Base-by-base conservation (phyloP, 257 asterid species). In the Forsythia suspensa region DNA sequence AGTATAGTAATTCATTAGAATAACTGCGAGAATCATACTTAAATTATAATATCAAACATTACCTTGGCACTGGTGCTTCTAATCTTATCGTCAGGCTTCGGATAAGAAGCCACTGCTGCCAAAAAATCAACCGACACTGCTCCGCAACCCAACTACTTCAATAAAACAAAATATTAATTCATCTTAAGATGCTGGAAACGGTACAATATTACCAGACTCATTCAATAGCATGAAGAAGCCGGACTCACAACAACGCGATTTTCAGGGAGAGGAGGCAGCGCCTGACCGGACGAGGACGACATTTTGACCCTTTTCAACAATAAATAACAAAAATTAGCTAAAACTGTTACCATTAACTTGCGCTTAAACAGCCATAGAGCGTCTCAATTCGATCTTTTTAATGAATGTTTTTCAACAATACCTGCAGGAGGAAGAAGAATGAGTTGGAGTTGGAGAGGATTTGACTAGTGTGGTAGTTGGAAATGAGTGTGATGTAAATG, bases 81-180 rank as follows among this genome's bases (percentile, higher is more conserved):
- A 70, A 80, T 91, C 84, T 94, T 96, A 77, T 96, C 98, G 78
- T 96, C 98, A 61, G 99, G 99, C 34, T 86, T 87, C 11, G 99
- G 99, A 85, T 86, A 96, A 87, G 98, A 86, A 81, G 91, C 96
- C 79, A 96, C 97, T 3, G 92, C 88, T 69, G 99, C 97, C 82
- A 93, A 82, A 74, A 80, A 94, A 82, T 96, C 98, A 71, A 96
- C 83, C 52, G 83, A 5, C 66, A 67, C 91, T 5, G 80, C 69
- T 69, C 99, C 99, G 67, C 95, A 87, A 76, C 97, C 98, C 77
- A 96, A 57, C 99, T 96, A 87, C 88, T 84, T 6, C 59, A 78
- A 70, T 70, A 81, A 77, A 74, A 5, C 77, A 79, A 80, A 72
- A 80, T 29, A 69, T 34, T 79, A 82, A 74, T 70, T 68, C 68